Base-by-base conservation (phyloP, 2,329 filamentous ascomycete species). In the Colletotrichum plurivorum region DNA sequence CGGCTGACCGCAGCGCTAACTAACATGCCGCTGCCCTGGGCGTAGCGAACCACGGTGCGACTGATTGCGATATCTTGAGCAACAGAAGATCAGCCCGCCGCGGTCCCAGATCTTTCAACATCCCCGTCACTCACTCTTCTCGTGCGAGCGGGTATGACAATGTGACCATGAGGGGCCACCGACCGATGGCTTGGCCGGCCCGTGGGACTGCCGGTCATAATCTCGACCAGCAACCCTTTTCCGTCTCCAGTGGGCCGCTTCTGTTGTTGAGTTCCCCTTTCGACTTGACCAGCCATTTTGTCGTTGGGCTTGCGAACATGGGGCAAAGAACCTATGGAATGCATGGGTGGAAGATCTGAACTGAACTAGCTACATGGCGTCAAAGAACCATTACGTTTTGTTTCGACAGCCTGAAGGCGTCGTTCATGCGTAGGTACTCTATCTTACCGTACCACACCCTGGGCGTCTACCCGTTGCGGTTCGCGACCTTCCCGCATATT, bases 41-140 rank as follows among this genome's bases (percentile, higher is more conserved):
- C 53, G 59, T 56, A 59, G 51, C 18, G 52, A 57, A 52, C 63
- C 52, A 62, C 43, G 56, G 69, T 65, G 43, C 69, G 36, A 59
- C 55, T 62, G 46, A 65, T 46, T 62, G 66, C 66, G 56, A 71
- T 65, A 71, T 71, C 69, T 70, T 68, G 67, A 53, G 63, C 69
- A 36, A 66, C 55, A 58, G 56, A 43, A 67, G 56, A 54, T 48
- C 41, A 20, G 12, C 45, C 61, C 62, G 46, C 52, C 46, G 66
- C 63, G 69, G n/a, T 56, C 51, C 56, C 57, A 71, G 69, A 70
- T 71, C 67, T 67, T 67, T 56, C 46, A 69, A 48, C n/a, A 71
- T 69, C 66, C 61, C 36, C 20, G 54, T 25, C 41, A 43, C 22
- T 25, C 43, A 20, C 31, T 31, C 22, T 36, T 43, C 48, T 43